Evolutionary conservation across 1,284 basidiomycete species (phyloP).

Genomic region (Cryptococcus deneoformans): DNA sequence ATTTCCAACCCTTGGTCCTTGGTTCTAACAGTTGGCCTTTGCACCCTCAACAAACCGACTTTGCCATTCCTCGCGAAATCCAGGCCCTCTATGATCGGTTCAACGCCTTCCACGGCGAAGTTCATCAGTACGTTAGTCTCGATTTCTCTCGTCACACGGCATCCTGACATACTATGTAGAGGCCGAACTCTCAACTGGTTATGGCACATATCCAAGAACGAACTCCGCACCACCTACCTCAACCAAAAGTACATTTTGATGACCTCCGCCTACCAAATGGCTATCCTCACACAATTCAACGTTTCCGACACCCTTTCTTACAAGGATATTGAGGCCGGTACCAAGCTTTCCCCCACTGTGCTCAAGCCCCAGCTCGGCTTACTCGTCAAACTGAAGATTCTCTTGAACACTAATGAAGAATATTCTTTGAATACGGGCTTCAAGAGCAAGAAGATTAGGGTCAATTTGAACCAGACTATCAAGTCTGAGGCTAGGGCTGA

Average conservation of each 20-base stretch:
- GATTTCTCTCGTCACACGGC: neutral
- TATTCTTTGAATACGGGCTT: slow-evolving; percentile 70
- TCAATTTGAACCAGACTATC: slow-evolving; percentile 91
- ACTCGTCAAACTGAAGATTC: slow-evolving; percentile 84
- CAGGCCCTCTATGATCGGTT: slow-evolving; percentile 86
- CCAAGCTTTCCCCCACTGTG: slow-evolving; percentile 77
- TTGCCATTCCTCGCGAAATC: slow-evolving; percentile 86
- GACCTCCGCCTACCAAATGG: slow-evolving; percentile 94
- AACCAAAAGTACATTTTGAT: slow-evolving; percentile 95
- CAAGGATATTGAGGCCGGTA: slow-evolving; percentile 77
- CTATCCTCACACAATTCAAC: slow-evolving; percentile 93
- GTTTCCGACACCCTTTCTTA: slow-evolving; percentile 77
- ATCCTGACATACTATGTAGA: slow-evolving; percentile 18
- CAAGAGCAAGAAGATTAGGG: slow-evolving; percentile 89
- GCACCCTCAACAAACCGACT: slow-evolving; percentile 76
- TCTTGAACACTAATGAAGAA: slow-evolving; percentile 91
- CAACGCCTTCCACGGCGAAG: slow-evolving; percentile 88
- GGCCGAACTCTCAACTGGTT: slow-evolving; percentile 96
- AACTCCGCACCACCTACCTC: slow-evolving; percentile 87
- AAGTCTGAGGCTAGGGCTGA: slow-evolving; percentile 94
- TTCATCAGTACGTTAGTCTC: slow-evolving; percentile 26
- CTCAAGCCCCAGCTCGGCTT: slow-evolving; percentile 78
- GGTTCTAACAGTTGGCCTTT: slow-evolving; percentile 98
- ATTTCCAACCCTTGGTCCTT: slow-evolving; percentile 89
- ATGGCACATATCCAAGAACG: slow-evolving; percentile 97